These are phyloP conservation scores for Candida glucosophila DNA, from an alignment of 1,139 yeast genomes.

Conservation along the genomic window DNA sequence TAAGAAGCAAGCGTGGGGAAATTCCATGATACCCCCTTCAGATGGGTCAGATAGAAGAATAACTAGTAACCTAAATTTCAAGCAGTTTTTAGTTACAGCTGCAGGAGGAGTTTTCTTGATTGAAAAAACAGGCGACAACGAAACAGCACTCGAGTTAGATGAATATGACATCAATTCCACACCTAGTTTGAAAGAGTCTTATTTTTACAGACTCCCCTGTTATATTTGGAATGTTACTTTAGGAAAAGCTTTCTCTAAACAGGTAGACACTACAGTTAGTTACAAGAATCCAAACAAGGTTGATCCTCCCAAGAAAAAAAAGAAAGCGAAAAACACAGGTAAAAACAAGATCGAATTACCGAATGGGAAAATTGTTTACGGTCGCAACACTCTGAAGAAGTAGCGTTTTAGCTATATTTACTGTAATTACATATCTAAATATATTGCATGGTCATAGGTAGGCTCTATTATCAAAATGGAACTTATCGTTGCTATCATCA, in stretches of 20 bases:
- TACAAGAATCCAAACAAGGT: constrained; percentile 10
- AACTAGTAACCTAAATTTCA: constrained; percentile 33
- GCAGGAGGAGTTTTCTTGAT: constrained; percentile 62
- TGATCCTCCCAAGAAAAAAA: constrained; percentile 7
- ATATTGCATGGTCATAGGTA: too few relatives aligned
- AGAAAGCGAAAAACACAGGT: constrained; percentile 9
- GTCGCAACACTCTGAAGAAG: too few relatives aligned
- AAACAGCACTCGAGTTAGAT: constrained; percentile 18
- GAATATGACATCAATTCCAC: constrained; percentile 29
- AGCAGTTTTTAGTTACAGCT: constrained; percentile 54
- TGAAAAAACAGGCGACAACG: constrained; percentile 39
- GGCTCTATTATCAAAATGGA: too few relatives aligned
- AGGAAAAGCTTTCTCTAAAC: constrained; percentile 24
- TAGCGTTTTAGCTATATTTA: too few relatives aligned
- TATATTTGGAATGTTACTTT: constrained; percentile 36
- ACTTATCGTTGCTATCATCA: constrained; percentile 15
- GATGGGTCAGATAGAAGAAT: constrained; percentile 40
- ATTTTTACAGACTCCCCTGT: constrained; percentile 41
- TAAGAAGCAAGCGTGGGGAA: constrained; percentile 53
- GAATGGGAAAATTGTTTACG: constrained; percentile 52
- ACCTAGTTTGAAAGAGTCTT: constrained; percentile 47
- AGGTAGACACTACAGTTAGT: constrained; percentile 17
- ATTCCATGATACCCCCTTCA: constrained; percentile 37
- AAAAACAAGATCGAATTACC: constrained; percentile 40
- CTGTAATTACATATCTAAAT: too few relatives aligned